Evolutionary conservation across 163 green algal species (phyloP).

Genomic region (Scenedesmus sp.): DNA sequence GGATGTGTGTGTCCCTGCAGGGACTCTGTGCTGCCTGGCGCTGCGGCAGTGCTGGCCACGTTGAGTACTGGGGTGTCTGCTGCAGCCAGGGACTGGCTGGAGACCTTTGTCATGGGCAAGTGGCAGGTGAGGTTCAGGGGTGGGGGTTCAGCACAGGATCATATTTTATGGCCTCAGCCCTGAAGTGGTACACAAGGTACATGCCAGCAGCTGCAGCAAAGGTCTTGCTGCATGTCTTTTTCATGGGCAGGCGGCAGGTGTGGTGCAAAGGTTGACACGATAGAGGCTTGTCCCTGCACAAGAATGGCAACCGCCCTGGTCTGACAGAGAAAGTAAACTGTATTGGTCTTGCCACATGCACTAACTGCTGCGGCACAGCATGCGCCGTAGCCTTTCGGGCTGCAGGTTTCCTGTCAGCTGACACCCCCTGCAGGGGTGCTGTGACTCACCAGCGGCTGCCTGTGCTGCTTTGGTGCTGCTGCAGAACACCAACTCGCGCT

Average conservation of each 20-base stretch:
- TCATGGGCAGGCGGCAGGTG: too few relatives aligned
- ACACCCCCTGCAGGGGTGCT: too few relatives aligned
- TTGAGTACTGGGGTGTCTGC: not conserved
- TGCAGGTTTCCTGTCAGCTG: not conserved
- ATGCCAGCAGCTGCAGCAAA: not conserved
- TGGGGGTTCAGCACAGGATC: not conserved
- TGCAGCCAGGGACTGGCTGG: conserved; percentile 25
- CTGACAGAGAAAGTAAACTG: too few relatives aligned
- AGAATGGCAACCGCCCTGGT: too few relatives aligned
- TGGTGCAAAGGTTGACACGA: too few relatives aligned
- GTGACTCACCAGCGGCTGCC: not conserved
- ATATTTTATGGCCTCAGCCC: too few relatives aligned
- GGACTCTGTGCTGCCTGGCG: conserved; percentile 38
- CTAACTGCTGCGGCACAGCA: too few relatives aligned
- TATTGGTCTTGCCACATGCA: too few relatives aligned
- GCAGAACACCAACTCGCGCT: conserved; percentile 43
- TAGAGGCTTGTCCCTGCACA: too few relatives aligned
- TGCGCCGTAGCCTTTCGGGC: too few relatives aligned
- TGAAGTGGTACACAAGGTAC: too few relatives aligned
- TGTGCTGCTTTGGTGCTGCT: not conserved
- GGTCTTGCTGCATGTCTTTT: too few relatives aligned
- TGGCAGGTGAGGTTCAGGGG: conserved; percentile 42
- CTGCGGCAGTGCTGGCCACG: conserved; percentile 9
- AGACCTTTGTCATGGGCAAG: conserved; percentile 43
- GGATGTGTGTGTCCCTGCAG: not conserved